Base-by-base conservation (phyloP, 2,329 filamentous ascomycete species). In the Alternaria sp. region DNA sequence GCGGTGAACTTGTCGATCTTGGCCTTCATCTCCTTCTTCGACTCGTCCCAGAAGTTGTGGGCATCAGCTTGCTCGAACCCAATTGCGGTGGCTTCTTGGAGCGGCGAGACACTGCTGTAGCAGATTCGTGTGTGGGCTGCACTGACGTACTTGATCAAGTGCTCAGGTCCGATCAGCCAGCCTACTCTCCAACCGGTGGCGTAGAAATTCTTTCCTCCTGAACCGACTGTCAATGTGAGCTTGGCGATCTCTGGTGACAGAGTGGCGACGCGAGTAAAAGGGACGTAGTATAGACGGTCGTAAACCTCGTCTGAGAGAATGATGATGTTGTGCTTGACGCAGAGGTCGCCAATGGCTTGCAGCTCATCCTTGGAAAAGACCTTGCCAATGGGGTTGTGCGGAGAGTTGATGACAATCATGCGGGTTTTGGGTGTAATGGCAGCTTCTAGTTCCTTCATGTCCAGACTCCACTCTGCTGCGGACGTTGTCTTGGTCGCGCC, bases 151-250 rank as follows among this genome's bases (percentile, higher is more conserved):
- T 96, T 91, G 82, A 98, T 93, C 56, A 98, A 85, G 65, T 97
- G 88, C 57, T 93, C 88, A 0, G 92, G 93, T 0, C 96, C 96
- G 76, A 98, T 96, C 40, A 99, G 85, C 89, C 95, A 99, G 59
- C 96, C 92, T 70, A 98, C 94, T 61, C 96, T 90, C 96, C 96
- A 99, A 51, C 96, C 96, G 0, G 96, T 99, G 60, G 93, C 93
- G 77, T 98, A 98, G 81, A 99, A 99, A 84, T 96, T 96, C 87
- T 99, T 99, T 73, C 96, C 96, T 1, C 93, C 96, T 0, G 93
- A 97, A 19, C 96, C 96, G 28, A 99, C 96, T 0, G 96, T 98
- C 52, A 99, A 82, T 5, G 96, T 98, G 69, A 97, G 86, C 62
- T 88, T 88, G 71, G 93, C 93, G 55, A 98, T 89, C 79, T 97